Evolutionary conservation across 2,329 filamentous ascomycete species (phyloP), one percentile per base, ranked within the genome.

Genomic region (Juglanconis juglandina): DNA sequence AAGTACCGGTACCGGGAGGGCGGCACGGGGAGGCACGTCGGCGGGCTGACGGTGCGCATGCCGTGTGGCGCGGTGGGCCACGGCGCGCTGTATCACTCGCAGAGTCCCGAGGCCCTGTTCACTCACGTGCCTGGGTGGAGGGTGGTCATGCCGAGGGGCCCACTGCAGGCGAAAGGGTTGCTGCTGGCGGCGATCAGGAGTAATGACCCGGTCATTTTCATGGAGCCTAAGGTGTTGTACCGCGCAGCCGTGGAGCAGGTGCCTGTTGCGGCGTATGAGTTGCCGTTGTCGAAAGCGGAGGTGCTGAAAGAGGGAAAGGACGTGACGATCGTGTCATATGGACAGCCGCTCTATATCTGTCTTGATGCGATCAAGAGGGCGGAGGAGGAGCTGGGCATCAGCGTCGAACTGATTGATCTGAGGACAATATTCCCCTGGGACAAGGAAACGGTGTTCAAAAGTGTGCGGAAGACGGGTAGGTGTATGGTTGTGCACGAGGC

Each of bases 181-280:
- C 78, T 96, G 54, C 79, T 96, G 3, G 83, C 89, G 3, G 84
- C 89, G 0, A 92, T 96, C 56, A 86, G 85, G 78, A 77, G 86
- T 82, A 91, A 92, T 63, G 93, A 97, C 72, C 93, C 93, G 0
- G 91, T 94, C 64, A 80, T 97, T 56, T 96, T 97, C 75, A 87
- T 97, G 87, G 93, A 97, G 72, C 93, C 93, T 49, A 97, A 97
- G 77, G 90, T 95, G 51, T 79, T 97, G 11, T 97, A 97, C 73
- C 88, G 93, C 24, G 92, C 93, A 0, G 91, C 93, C 0, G 91
- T 96, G 34, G 93, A 97, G 74, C 91, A 96, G 72, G 93, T 97
- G 1, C 93, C 93, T 0, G 84, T 87, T 1, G 88, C 86, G 30
- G 79, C 90, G 3, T 97, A 95, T 72, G 86, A 87, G n/a, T 81